Evolutionary conservation across 176 grass and related monocot genomes (phyloP).

Genomic region (Bothriochloa decipiens): DNA sequence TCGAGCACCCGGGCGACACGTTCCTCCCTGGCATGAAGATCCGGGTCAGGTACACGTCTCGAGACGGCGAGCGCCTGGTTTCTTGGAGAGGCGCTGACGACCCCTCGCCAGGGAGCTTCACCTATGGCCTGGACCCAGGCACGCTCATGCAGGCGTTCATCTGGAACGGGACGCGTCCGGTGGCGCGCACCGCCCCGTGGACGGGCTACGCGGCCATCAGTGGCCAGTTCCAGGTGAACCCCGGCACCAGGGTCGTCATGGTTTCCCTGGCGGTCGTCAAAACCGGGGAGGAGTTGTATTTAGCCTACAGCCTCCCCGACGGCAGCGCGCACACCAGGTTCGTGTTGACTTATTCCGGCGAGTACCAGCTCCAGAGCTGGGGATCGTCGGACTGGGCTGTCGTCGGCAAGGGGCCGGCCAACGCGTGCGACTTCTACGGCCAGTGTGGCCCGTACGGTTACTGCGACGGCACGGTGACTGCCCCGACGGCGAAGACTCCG

Average conservation of each 20-base stretch:
- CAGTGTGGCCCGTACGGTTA: conserved; percentile 39
- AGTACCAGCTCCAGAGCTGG: neutral
- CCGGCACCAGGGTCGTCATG: neutral
- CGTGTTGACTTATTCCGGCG: conserved; percentile 20
- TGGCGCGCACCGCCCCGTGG: conserved; percentile 37
- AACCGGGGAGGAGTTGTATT: neutral
- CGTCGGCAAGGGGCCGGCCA: neutral
- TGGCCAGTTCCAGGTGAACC: neutral
- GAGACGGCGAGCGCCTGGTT: too few relatives aligned
- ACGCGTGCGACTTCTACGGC: conserved; percentile 31
- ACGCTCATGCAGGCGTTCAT: neutral
- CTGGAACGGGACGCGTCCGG: conserved; percentile 7
- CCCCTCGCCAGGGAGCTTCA: too few relatives aligned
- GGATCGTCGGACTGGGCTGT: neutral
- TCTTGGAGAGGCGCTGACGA: too few relatives aligned
- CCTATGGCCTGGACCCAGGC: too few relatives aligned
- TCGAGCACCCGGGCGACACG: too few relatives aligned
- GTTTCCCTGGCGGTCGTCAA: neutral
- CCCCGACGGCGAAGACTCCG: neutral
- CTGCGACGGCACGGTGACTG: conserved; percentile 25
- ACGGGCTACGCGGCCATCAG: neutral
- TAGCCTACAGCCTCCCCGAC: conserved; percentile 17
- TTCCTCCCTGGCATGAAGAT: too few relatives aligned
- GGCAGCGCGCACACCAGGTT: neutral
- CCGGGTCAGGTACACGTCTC: too few relatives aligned